Conservation (phyloP, 2,329 filamentous ascomycete genomes). For the Fusarium oxysporum region DNA sequence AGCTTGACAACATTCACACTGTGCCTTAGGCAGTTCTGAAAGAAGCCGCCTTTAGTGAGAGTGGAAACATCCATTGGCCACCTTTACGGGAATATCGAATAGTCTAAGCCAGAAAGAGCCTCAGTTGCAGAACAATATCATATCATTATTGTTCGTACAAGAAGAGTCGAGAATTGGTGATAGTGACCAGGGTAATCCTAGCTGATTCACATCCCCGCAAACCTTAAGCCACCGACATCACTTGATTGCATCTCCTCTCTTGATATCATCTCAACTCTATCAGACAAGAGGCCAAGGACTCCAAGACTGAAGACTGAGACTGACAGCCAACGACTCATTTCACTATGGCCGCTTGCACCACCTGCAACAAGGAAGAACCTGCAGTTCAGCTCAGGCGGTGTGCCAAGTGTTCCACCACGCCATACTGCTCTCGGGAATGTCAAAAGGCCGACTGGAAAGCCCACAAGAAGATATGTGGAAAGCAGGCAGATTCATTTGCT, state of each 20-base stretch:
- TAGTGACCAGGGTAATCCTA: neutral
- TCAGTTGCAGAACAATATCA: neutral
- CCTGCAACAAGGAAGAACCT: constrained; percentile 47
- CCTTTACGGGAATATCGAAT: neutral
- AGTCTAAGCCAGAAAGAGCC: neutral
- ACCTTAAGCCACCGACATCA: constrained; percentile 6
- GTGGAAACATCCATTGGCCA: neutral
- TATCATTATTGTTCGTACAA: neutral
- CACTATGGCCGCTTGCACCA: constrained; percentile 34
- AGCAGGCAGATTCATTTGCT: constrained; percentile 20
- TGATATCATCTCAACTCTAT: neutral
- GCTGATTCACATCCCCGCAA: neutral
- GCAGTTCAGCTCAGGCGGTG: constrained; percentile 53
- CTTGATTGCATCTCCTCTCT: neutral
- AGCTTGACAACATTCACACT: neutral
- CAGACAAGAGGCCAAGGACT: neutral
- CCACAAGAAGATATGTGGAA: constrained; percentile 59
- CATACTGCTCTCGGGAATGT: constrained; percentile 65
- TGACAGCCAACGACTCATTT: neutral
- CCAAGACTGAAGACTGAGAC: neutral
- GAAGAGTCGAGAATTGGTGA: neutral
- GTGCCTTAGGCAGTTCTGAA: neutral
- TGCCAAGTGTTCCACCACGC: constrained; percentile 58
- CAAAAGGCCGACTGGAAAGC: constrained; percentile 63
- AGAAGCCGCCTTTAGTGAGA: neutral